Evolutionary conservation across 2,329 filamentous ascomycete species (phyloP).

Genomic region (Salinomyces thailandicus): DNA sequence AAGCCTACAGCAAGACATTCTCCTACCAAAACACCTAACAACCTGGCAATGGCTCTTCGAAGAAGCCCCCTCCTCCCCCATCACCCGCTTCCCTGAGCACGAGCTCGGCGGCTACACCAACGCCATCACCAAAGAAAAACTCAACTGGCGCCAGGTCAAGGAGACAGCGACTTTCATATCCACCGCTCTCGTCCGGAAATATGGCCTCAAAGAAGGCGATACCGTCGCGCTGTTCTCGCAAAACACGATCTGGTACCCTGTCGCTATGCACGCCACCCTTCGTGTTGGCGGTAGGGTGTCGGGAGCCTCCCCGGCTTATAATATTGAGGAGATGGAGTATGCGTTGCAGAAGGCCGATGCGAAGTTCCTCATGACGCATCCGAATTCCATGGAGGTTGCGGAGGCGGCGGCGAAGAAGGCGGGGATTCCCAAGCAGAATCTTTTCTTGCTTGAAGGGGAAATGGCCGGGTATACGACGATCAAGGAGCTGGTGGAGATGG

Average conservation of each 20-base stretch:
- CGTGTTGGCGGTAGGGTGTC: conserved; percentile 47
- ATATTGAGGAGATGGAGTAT: conserved; percentile 57
- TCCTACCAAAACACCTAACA: conserved; percentile 39
- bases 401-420: conserved; percentile 43
- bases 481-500: conserved; percentile 35
- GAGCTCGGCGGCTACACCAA: conserved; percentile 47
- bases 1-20: conserved; percentile 16
- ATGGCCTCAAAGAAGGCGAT: conserved; percentile 45
- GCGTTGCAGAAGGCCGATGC: conserved; percentile 48
- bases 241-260: conserved; percentile 52
- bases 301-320: conserved; percentile 56
- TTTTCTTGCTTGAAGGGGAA: conserved; percentile 49
- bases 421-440: conserved; percentile 41
- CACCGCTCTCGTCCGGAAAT: conserved; percentile 47
- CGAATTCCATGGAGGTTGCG: conserved; percentile 46
- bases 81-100: conserved; percentile 29
- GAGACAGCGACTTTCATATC: conserved; percentile 48
- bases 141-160: conserved; percentile 50
- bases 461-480: conserved; percentile 41
- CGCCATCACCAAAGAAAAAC: conserved; percentile 47
- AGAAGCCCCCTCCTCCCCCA: conserved; percentile 40
- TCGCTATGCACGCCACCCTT: conserved; percentile 49
- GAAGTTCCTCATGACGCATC: conserved; percentile 49
- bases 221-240: conserved; percentile 52
- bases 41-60: conserved; percentile 55